Evolutionary conservation across 2,329 filamentous ascomycete species (phyloP), one percentile per base, ranked within the genome.

Genomic region (Monilinia polystroma): DNA sequence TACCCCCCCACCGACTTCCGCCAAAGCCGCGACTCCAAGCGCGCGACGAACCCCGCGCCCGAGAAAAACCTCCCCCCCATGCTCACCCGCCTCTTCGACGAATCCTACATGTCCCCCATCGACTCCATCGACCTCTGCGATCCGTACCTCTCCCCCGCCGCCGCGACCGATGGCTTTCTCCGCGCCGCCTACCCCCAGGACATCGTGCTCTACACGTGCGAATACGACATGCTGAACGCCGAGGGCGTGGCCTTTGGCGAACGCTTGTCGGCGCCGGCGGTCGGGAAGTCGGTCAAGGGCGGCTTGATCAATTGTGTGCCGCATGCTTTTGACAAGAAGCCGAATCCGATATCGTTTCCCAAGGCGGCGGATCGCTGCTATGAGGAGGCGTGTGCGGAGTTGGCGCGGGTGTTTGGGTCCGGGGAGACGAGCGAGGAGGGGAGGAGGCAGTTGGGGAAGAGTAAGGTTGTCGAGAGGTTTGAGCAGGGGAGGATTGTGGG

Each of bases 281-380:
- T 86, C 6, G 79, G 79, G 32, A 89, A 88, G 77, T 80, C 80
- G 10, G 83, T 90, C 1, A 78, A 80, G 63, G 88, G 87, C 71
- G 82, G 82, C 35, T 83, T 87, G 77, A 81, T 90, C 2, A 78
- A 80, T 4, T 84, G 81, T 2, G 86, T 87, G 29, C 81, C 83
- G 38, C 87, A 90, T 73, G 87, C 82, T 0, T 90, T 87, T 83
- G 87, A 90, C 72, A 90, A 90, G 77, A 83, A 83, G 38, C 86
- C 87, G 0, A 88, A 87, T 72, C 86, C 85, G 5, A 74, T 85
- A 32, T 81, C 80, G 65, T 77, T 76, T 51, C 74, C 75, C 3
- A 70, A 74, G 54, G 66, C 63, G 0, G 75, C 75, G 1, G 73
- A 76, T 54, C 64, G 69, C 43, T 75, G 73, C 54, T 77, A 77